Conservation (phyloP, 768 basidiomycete genomes). For the Russula sp. region DNA sequence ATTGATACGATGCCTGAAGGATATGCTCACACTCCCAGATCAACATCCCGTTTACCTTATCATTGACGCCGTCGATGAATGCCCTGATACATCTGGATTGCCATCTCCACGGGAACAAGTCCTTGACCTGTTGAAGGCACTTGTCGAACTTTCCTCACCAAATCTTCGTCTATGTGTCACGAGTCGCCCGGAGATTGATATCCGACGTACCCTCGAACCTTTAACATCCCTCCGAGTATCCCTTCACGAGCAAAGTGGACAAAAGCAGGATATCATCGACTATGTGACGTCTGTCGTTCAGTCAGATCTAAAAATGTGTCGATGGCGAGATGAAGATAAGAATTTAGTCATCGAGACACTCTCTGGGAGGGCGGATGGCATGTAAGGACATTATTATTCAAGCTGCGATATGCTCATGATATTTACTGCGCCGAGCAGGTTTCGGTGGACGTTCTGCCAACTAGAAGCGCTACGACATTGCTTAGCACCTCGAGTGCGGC, state of each 20-base stretch:
- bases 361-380: conserved; percentile 1
- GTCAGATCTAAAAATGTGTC: neutral
- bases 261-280: neutral
- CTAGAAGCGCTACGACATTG: neutral
- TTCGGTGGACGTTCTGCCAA: neutral
- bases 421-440: neutral
- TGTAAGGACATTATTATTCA: neutral
- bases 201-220: neutral
- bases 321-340: conserved; percentile 2
- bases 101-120: conserved; percentile 5
- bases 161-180: conserved; percentile 10
- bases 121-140: neutral
- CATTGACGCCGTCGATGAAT: conserved; percentile 5
- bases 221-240: neutral
- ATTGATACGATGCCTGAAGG: neutral
- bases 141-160: neutral
- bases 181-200: conserved; percentile 5
- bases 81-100: neutral
- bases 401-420: neutral
- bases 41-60: neutral
- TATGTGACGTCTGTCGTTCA: neutral
- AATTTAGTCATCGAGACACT: neutral
- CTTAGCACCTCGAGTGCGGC: conserved; percentile 1
- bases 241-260: conserved; percentile 6
- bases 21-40: neutral